Percentiles rank a stretch among this genome's conserved stretches.
Evolutionary conservation across 305 asterid genomes (phyloP).

Genomic region (Fraxinus sp.): DNA sequence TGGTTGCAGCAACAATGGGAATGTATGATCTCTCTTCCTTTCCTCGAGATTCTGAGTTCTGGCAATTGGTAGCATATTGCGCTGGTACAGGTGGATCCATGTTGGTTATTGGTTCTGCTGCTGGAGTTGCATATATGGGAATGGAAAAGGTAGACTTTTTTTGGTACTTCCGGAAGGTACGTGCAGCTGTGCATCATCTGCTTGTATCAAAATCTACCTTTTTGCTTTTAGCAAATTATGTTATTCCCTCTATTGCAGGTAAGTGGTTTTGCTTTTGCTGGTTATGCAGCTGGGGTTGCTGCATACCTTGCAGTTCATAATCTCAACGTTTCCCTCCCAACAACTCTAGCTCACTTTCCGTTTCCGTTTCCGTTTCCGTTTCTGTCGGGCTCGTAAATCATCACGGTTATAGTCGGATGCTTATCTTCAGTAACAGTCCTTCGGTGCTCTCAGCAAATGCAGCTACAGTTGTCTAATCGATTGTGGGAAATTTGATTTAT

Average conservation of each 20-base stretch:
- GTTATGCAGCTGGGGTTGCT: slow-evolving; percentile 93
- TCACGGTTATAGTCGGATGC: background rate
- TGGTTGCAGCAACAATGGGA: slow-evolving; percentile 99
- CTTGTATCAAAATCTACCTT: background rate
- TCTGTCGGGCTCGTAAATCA: slow-evolving; percentile 56
- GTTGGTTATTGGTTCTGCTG: slow-evolving; percentile 93
- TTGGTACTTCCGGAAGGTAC: slow-evolving; percentile 89
- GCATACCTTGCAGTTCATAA: slow-evolving; percentile 79
- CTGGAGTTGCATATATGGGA: slow-evolving; percentile 98
- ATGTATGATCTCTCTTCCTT: slow-evolving; percentile 84
- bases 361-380: slow-evolving; percentile 43
- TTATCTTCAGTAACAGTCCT: background rate
- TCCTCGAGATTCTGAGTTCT: slow-evolving; percentile 88
- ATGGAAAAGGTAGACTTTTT: slow-evolving; percentile 97
- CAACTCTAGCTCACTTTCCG: slow-evolving; percentile 77
- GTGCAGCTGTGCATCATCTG: slow-evolving; percentile 12
- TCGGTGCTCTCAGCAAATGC: background rate
- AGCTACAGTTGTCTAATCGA: slow-evolving; percentile 2
- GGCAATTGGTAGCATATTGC: slow-evolving; percentile 93
- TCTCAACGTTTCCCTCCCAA: slow-evolving; percentile 57
- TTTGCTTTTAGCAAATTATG: background rate
- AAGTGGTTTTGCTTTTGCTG: slow-evolving; percentile 98
- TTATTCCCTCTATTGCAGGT: slow-evolving; percentile 53
- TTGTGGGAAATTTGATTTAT: background rate
- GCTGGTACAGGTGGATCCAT: slow-evolving; percentile 99